Base-by-base conservation (phyloP, 768 basidiomycete genomes). In the Lactarius evosmus region DNA sequence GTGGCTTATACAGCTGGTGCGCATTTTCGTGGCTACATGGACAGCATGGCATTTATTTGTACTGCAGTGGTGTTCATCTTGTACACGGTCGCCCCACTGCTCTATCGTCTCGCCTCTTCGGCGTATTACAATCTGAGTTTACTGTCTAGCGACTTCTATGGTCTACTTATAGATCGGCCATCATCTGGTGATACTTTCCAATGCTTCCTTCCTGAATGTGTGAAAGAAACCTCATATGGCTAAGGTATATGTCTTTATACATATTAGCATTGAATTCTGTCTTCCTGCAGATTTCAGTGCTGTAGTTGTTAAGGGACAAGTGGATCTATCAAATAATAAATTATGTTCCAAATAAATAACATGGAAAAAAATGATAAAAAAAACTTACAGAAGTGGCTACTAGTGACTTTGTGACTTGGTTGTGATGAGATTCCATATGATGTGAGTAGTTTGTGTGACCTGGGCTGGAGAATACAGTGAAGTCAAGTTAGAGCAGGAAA, bases 141-240 rank as follows among this genome's bases (percentile, higher is more conserved):
- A 11, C 82, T 95, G n/a, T 88, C 93, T 14, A 89, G 88, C 72
- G 91, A 94, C 75, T 95, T 93, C 69, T 95, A 87, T 70, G 91
- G 93, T 33, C 80, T 95, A 56, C 78, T 95, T 51, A 51, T 0
- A 51, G 5, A 29, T 29, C 27, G 16, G 49, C 49, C 49, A 51
- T 22, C 27, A 51, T 22, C 5, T 25, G 49, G 12, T 51, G 49
- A 16, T 11, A 51, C 12, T 14, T 27, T 9, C 27, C 11, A 1
- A 14, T 1, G 14, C 7, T 51, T 27, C 11, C 14, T 5, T 51
- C 12, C n/a, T 29, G 27, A 25, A 51, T 51, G 9, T 22, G 3
- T 9, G 49, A 5, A 5, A 51, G 27, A 16, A 51, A 22, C 22
- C 0, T 25, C 12, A 25, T 16, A 14, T 51, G 25, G 0, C 27